These are phyloP conservation scores for Solanum chmielewskii DNA, from an alignment of 257 asterid species.

Conservation along the genomic window DNA sequence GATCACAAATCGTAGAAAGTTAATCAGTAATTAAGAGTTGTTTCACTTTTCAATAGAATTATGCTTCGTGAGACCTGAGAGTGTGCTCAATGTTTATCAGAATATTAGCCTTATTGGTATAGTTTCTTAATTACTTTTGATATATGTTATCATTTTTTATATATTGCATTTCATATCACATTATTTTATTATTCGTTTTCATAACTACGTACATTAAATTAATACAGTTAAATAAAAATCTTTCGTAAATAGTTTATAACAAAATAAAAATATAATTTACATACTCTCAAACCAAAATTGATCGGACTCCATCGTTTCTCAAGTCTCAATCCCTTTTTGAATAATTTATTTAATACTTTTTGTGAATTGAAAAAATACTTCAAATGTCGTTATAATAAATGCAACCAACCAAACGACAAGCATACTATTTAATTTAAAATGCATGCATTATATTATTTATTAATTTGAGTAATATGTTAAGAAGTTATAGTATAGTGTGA, in stretches of 20 bases:
- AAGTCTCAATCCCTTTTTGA: background rate
- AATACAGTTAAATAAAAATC: rapidly evolving
- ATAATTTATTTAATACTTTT: background rate
- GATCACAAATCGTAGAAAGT: background rate
- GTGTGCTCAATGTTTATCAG: background rate
- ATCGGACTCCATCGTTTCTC: background rate
- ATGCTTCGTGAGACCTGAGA: background rate
- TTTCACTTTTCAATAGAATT: background rate
- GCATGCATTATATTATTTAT: background rate
- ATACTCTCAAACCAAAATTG: background rate
- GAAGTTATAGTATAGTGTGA: background rate
- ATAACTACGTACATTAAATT: background rate
- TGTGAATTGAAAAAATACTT: background rate
- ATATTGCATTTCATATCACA: background rate
- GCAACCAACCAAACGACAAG: background rate
- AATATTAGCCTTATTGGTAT: background rate
- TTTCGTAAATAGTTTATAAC: too few species aligned
- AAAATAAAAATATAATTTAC: too few species aligned
- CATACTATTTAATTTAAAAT: background rate
- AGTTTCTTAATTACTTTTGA: background rate
- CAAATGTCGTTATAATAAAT: background rate
- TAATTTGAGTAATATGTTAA: background rate
- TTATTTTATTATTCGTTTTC: too few species aligned
- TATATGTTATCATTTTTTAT: background rate
- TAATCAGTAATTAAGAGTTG: rapidly evolving